Base-by-base conservation (phyloP, 2,329 filamentous ascomycete genomes). In the Paracamarosporium sp. region DNA sequence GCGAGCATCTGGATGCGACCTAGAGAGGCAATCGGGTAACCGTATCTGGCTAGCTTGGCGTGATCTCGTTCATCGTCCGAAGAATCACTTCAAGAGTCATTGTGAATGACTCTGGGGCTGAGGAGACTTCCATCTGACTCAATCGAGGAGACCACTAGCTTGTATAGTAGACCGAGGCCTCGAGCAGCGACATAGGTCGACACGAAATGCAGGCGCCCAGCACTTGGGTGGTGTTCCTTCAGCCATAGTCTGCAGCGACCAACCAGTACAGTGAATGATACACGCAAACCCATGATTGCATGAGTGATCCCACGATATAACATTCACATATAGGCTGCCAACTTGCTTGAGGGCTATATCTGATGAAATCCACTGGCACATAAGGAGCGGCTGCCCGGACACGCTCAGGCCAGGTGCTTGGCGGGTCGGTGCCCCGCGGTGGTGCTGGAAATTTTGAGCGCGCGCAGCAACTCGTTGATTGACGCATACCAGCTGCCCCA, bases 401-500 rank as follows among this genome's bases (percentile, higher is more conserved):
- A 24, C 33, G 47, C 47, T 50, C 47, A 50, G 47, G 25, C 47
- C 33, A 38, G 33, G 24, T 31, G 22, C 50, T 53, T 53, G 50
- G 50, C 43, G 50, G 33, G n/a, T 45, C n/a, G 22, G 30, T 53
- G 52, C 52, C 52, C 44, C 52, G 52, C 52, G 52, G n/a, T 35
- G 33, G 33, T 31, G 30, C 22, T 52, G 40, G 44, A 55, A 55
- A 50, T 55, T 55, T 50, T 45, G 45, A 44, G 44, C 8, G 17
- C 25, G 31, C 50, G 36, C 27, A 24, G 50, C 45, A 48, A 36
- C 30, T 20, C 36, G 22, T 20, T 36, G 25, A 45, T 53, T 58
- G 56, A 58, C 51, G 56, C 56, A 58, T 54, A 45, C 33, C 27
- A 43, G 27, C 20, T 27, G 36, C 41, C 55, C 55, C 48, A 50